Evolutionary conservation across 2,329 filamentous ascomycete genomes (phyloP).

Genomic region (Trichoderma simmonsii): DNA sequence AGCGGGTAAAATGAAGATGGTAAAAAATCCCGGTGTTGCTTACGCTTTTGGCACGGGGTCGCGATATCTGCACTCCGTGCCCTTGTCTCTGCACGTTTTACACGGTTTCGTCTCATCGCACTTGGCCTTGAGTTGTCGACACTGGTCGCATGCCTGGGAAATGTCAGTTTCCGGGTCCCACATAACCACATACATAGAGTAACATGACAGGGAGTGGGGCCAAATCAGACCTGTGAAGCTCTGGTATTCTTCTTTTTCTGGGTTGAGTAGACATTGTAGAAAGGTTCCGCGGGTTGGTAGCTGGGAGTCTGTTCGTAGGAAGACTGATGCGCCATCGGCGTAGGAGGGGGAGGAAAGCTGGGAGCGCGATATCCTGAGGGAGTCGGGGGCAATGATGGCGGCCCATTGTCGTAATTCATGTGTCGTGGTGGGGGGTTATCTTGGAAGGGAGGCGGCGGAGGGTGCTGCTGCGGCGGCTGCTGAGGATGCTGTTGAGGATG

Average conservation of each 20-base stretch:
- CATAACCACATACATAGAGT: neutral
- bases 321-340: slow-evolving; percentile 38
- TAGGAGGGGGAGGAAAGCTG: slow-evolving; percentile 41
- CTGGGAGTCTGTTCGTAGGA: slow-evolving; percentile 37
- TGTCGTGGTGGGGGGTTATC: slow-evolving; percentile 48
- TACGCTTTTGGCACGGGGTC: slow-evolving; percentile 91
- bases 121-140: slow-evolving; percentile 82
- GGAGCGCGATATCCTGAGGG: slow-evolving; percentile 42
- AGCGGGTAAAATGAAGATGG: too few species aligned
- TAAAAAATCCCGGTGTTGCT: slow-evolving; percentile 33
- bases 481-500: neutral
- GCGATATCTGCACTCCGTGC: slow-evolving; percentile 78
- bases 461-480: neutral
- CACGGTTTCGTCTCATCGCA: slow-evolving; percentile 84
- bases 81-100: slow-evolving; percentile 86
- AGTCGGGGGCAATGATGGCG: slow-evolving; percentile 43
- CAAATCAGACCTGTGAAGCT: slow-evolving; percentile 54
- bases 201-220: neutral
- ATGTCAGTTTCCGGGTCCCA: slow-evolving; percentile 17
- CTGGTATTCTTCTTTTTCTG: slow-evolving; percentile 59
- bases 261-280: slow-evolving; percentile 43
- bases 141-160: slow-evolving; percentile 83
- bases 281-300: slow-evolving; percentile 34
- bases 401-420: slow-evolving; percentile 51
- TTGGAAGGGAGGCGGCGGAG: slow-evolving; percentile 34